These are phyloP conservation scores for Lactarius hengduanensis DNA, from an alignment of 768 basidiomycete genomes.

Conservation along the genomic window DNA sequence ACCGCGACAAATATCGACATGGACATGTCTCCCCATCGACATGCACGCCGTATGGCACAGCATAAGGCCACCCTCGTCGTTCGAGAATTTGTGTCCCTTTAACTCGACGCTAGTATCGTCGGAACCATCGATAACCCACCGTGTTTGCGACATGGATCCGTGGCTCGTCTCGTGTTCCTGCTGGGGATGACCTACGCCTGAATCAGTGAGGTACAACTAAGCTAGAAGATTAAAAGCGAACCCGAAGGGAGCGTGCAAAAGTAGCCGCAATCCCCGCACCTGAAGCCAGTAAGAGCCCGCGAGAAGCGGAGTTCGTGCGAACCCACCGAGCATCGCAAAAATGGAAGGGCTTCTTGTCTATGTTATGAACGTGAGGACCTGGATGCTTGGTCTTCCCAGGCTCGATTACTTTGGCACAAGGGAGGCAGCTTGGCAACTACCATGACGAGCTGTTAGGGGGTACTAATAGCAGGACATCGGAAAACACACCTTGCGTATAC, in stretches of 20 bases:
- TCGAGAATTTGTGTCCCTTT: constrained; percentile 51
- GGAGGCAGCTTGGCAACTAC: constrained; percentile 50
- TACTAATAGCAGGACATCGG: too few species aligned
- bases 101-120: constrained; percentile 51
- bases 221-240: constrained; percentile 29
- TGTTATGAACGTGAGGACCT: constrained; percentile 50
- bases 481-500: constrained; percentile 51
- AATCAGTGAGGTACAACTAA: neutral
- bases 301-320: neutral
- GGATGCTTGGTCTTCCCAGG: constrained; percentile 42
- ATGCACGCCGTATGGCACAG: constrained; percentile 58
- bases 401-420: constrained; percentile 47
- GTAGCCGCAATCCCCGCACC: constrained; percentile 55
- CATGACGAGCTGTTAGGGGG: too few species aligned
- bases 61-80: constrained; percentile 60
- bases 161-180: constrained; percentile 60
- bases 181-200: constrained; percentile 50
- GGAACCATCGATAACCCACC: constrained; percentile 55
- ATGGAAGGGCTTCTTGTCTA: constrained; percentile 47
- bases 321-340: constrained; percentile 50
- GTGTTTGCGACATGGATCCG: constrained; percentile 58
- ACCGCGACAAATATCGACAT: constrained; percentile 55
- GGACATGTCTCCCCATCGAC: constrained; percentile 53
- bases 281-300: constrained; percentile 25
- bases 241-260: constrained; percentile 56